Conservation (phyloP, 495 filamentous ascomycete species). For the Tuber aestivum region DNA sequence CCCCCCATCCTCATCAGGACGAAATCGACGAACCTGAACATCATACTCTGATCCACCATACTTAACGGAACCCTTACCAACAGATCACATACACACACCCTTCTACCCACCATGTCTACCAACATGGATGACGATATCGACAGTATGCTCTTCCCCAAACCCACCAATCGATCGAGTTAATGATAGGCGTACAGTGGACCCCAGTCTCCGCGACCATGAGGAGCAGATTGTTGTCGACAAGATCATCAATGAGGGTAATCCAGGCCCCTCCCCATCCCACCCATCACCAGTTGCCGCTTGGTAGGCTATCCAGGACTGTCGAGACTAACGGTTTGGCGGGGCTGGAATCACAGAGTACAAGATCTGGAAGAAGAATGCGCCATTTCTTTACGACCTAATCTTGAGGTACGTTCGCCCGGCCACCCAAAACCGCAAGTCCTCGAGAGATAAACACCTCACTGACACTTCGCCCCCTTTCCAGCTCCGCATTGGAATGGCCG, state of each 20-base stretch:
- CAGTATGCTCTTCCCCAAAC: conserved; percentile 41
- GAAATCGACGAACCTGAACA: neutral
- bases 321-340: conserved; percentile 11
- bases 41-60: neutral
- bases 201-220: conserved; percentile 53
- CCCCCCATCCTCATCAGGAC: conserved; percentile 5
- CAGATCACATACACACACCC: neutral
- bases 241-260: conserved; percentile 83
- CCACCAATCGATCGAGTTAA: neutral
- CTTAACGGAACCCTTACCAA: conserved; percentile 8
- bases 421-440: neutral
- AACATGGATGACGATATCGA: conserved; percentile 52
- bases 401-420: conserved; percentile 52
- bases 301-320: neutral
- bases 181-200: conserved; percentile 45
- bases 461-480: conserved; percentile 35
- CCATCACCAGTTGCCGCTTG: neutral
- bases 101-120: conserved; percentile 20
- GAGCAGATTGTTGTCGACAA: conserved; percentile 72
- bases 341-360: conserved; percentile 71
- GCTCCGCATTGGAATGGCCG: conserved; percentile 94
- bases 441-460: neutral
- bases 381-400: conserved; percentile 96
- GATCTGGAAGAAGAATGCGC: conserved; percentile 99
- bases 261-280: neutral